phyloP scores from a whole-genome alignment of 768 basidiomycete genomes.

The Hericium rajendrae region DNA sequence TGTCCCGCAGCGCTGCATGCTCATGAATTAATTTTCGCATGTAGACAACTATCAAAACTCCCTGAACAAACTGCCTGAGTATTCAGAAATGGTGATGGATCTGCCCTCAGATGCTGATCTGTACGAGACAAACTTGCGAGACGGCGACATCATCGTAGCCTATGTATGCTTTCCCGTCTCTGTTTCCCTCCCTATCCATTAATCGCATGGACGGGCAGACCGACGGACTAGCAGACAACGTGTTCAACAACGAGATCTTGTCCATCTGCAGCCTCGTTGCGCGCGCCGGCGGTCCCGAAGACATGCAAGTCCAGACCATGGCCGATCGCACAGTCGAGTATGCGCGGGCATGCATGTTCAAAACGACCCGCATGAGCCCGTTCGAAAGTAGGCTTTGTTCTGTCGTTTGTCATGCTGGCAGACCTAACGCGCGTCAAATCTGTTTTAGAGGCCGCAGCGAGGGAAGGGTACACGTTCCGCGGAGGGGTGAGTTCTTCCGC shows the following conservation, averaged over 20 bases:
- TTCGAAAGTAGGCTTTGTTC: constrained; percentile 50
- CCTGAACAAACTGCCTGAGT: constrained; percentile 16
- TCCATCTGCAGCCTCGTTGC: constrained; percentile 61
- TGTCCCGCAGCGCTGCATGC: constrained; percentile 7
- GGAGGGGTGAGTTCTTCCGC: constrained; percentile 56
- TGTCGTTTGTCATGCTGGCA: neutral
- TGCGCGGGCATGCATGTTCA: constrained; percentile 60
- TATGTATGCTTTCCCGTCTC: constrained; percentile 28
- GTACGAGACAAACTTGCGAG: constrained; percentile 37
- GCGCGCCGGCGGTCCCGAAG: constrained; percentile 31
- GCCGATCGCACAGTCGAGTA: constrained; percentile 67
- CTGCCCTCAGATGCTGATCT: constrained; percentile 32
- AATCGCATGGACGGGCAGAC: constrained; percentile 27
- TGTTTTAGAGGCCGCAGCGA: constrained; percentile 52
- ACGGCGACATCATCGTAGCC: constrained; percentile 43
- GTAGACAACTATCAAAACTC: constrained; percentile 29
- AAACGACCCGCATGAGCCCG: constrained; percentile 54
- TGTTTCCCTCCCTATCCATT: neutral
- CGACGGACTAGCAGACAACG: constrained; percentile 46
- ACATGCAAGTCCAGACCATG: constrained; percentile 55
- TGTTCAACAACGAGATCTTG: constrained; percentile 59
- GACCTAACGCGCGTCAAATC: too few relatives aligned
- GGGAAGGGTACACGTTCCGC: constrained; percentile 53
- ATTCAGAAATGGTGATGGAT: constrained; percentile 24
- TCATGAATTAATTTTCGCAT: neutral